Percentiles rank a stretch among this genome's conserved stretches.
These are phyloP conservation scores for Fusarium sarcochroum DNA, from an alignment of 2,329 filamentous ascomycete genomes.

Conservation along the genomic window DNA sequence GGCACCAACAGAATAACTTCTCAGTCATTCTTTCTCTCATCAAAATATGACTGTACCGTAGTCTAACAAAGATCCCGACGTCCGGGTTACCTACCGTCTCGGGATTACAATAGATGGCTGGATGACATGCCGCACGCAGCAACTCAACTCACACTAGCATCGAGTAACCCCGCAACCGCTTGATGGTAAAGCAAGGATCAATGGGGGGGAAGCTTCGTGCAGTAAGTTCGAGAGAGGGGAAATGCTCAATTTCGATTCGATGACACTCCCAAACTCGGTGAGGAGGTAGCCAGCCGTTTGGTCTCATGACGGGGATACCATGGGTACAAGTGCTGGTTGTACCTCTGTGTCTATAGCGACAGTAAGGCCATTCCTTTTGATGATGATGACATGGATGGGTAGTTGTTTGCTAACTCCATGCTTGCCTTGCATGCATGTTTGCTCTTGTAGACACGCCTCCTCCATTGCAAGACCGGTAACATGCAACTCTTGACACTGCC, in stretches of 20 bases:
- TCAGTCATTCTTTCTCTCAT: neutral
- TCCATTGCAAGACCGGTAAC: slow-evolving; percentile 11
- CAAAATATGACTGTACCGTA: slow-evolving; percentile 20
- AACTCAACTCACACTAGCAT: slow-evolving; percentile 33
- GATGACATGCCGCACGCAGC: slow-evolving; percentile 39
- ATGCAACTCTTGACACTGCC: slow-evolving; percentile 30
- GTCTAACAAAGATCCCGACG: slow-evolving; percentile 29
- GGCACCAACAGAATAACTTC: slow-evolving; percentile 14
- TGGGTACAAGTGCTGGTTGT: slow-evolving; percentile 39
- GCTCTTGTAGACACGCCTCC: slow-evolving; percentile 27
- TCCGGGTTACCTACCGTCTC: slow-evolving; percentile 36
- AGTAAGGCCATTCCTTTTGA: slow-evolving; percentile 25
- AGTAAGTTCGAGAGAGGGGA: neutral
- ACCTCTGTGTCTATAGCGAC: slow-evolving; percentile 26
- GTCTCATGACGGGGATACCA: slow-evolving; percentile 18
- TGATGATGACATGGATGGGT: slow-evolving; percentile 36
- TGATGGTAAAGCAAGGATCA: slow-evolving; percentile 35
- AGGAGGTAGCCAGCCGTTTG: slow-evolving; percentile 28
- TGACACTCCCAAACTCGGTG: slow-evolving; percentile 37
- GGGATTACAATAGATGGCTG: slow-evolving; percentile 23
- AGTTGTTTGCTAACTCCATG: slow-evolving; percentile 32
- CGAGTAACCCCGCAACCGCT: slow-evolving; percentile 45
- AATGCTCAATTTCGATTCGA: slow-evolving; percentile 29
- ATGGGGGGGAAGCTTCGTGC: slow-evolving; percentile 7
- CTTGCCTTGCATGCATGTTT: slow-evolving; percentile 11